Conservation (phyloP, 495 filamentous ascomycete species). For the Trichoderma virens region DNA sequence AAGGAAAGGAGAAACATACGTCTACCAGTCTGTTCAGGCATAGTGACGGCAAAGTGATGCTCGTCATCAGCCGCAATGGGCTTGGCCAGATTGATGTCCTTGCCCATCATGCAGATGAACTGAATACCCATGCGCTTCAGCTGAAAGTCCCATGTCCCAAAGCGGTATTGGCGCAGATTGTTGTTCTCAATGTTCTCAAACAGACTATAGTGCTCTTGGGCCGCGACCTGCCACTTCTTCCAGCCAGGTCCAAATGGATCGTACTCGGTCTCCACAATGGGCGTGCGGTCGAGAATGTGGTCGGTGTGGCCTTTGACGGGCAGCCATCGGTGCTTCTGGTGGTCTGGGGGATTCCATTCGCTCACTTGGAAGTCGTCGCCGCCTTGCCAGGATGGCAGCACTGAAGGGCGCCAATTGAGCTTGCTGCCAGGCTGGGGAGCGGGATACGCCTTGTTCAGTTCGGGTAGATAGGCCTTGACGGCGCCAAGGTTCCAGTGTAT, state of each 20-base stretch:
- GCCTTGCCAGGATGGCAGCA: background rate
- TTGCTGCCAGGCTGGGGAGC: background rate
- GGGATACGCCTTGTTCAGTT: conserved; percentile 11
- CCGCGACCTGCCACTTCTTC: conserved; percentile 35
- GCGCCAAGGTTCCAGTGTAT: conserved; percentile 32
- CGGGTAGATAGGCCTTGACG: conserved; percentile 31
- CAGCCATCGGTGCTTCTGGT: conserved; percentile 32
- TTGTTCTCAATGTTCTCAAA: conserved; percentile 35
- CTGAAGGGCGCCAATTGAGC: background rate
- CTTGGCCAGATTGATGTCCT: conserved; percentile 19
- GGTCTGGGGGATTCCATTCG: conserved; percentile 13
- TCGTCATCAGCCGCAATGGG: conserved; percentile 14
- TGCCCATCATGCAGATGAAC: conserved; percentile 35
- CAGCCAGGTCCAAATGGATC: background rate
- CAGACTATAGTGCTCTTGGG: conserved; percentile 43
- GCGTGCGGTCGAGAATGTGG: conserved; percentile 21
- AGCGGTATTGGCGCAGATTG: conserved; percentile 34
- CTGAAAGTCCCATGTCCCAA: conserved; percentile 36
- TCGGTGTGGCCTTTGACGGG: conserved; percentile 17
- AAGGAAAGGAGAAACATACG: background rate
- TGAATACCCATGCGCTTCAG: conserved; percentile 26
- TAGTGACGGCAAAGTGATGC: conserved; percentile 7
- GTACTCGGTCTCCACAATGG: conserved; percentile 16
- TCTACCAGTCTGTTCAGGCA: conserved; percentile 11
- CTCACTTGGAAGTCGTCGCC: background rate